These are phyloP conservation scores for Paracamarosporium sp. DNA, from an alignment of 2,329 filamentous ascomycete species.

Conservation along the genomic window DNA sequence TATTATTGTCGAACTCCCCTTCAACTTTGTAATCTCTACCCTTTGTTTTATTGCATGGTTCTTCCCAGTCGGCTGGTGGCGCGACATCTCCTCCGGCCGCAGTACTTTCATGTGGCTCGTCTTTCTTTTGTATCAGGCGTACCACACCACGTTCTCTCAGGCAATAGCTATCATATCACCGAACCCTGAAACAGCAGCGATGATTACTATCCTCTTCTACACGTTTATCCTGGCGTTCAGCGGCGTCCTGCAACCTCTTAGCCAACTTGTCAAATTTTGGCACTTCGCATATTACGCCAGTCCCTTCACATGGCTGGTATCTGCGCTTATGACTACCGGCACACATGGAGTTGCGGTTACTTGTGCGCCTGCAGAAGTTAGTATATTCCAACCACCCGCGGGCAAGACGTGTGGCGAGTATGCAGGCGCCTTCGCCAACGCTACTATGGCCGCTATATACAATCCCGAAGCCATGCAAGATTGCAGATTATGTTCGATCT, in stretches of 20 bases:
- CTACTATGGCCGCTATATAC: too few species aligned
- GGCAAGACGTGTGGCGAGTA: too few species aligned
- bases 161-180: constrained; percentile 76
- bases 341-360: too few species aligned
- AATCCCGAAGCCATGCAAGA: too few species aligned
- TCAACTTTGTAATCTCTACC: constrained; percentile 68
- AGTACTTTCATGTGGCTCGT: constrained; percentile 78
- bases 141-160: constrained; percentile 78
- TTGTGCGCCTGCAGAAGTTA: too few species aligned
- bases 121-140: constrained; percentile 77
- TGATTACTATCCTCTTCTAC: constrained; percentile 59
- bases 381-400: too few species aligned
- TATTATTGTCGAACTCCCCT: constrained; percentile 69
- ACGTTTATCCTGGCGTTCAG: constrained; percentile 62
- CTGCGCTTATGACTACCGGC: too few species aligned
- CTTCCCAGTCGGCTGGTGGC: constrained; percentile 72
- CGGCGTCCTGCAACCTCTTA: constrained; percentile 67
- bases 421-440: too few species aligned
- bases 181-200: constrained; percentile 73
- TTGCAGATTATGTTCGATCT: too few species aligned
- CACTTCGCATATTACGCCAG: constrained; percentile 86
- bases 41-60: constrained; percentile 68
- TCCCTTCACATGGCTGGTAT: too few species aligned
- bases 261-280: constrained; percentile 73
- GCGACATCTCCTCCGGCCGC: constrained; percentile 69